Conservation (phyloP, 192 early-diverging fungal species). For the Podila clonocystis region DNA sequence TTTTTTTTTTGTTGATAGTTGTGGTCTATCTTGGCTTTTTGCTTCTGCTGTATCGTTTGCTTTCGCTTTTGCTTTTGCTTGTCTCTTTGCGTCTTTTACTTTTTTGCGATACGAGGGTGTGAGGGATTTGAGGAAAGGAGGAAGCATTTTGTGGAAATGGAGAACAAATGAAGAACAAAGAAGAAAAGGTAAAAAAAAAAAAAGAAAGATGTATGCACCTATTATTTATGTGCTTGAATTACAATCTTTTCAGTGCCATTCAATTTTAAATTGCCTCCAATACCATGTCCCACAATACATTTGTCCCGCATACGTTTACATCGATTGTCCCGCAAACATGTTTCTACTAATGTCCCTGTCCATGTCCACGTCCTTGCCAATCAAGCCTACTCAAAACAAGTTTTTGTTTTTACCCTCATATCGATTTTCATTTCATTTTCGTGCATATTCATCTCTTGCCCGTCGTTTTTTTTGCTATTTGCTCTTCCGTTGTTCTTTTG, state of each 20-base stretch:
- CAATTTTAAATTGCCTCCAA: too few relatives aligned
- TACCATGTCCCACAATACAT: too few relatives aligned
- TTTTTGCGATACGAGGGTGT: background rate
- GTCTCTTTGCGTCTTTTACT: background rate
- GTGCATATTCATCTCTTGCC: background rate
- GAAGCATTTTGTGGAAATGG: background rate
- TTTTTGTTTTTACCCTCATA: conserved; percentile 4
- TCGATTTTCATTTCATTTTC: background rate
- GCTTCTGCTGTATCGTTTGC: too few relatives aligned
- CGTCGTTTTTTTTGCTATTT: background rate
- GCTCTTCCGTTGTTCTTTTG: background rate
- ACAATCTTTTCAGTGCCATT: background rate
- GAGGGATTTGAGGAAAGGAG: background rate
- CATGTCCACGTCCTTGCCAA: background rate
- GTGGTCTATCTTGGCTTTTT: too few relatives aligned
- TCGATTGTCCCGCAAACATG: background rate
- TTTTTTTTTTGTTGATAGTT: background rate
- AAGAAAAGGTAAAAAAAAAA: conserved; percentile 1
- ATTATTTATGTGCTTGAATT: background rate
- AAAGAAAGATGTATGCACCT: background rate
- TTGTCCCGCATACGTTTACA: background rate
- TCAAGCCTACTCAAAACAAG: background rate
- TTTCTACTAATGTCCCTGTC: background rate
- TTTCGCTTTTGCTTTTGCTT: too few relatives aligned
- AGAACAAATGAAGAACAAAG: background rate